These are phyloP conservation scores for Delonix regia DNA, from an alignment of 306 rosid genomes.

Conservation along the genomic window DNA sequence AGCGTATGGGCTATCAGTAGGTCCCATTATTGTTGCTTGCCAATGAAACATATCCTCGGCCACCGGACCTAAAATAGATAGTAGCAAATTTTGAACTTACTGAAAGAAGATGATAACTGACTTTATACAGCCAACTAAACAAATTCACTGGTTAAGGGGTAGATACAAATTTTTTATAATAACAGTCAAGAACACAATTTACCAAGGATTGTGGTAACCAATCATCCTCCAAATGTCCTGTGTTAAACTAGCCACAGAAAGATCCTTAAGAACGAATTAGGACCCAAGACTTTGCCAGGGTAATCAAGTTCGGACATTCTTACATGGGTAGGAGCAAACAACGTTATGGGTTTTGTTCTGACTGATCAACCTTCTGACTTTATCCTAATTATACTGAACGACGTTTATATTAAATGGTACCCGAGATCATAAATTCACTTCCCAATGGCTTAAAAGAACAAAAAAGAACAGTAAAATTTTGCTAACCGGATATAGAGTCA, in stretches of 20 bases:
- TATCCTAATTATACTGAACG: not conserved
- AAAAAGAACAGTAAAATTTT: not conserved
- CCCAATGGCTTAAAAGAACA: not conserved
- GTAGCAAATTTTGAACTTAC: not conserved
- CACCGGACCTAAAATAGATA: conserved; percentile 65
- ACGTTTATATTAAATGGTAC: not conserved
- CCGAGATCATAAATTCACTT: not conserved
- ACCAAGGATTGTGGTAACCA: not conserved
- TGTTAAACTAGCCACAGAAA: not conserved
- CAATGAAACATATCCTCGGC: conserved; percentile 98
- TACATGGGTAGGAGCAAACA: not conserved
- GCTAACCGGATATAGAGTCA: not conserved
- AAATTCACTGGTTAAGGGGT: not conserved
- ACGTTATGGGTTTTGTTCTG: not conserved
- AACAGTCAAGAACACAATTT: not conserved
- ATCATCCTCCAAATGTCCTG: not conserved
- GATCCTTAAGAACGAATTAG: not conserved
- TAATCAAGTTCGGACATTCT: not conserved
- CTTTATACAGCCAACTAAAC: not conserved
- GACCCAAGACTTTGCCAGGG: not conserved
- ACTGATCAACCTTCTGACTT: not conserved
- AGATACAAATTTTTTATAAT: not conserved
- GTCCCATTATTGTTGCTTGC: conserved; percentile 96
- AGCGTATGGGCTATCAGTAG: conserved; percentile 79
- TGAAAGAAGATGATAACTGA: not conserved